A percentile compares a stretch with the other conserved stretches of the same genome.
These are phyloP conservation scores for Cymbopogon citratus DNA, from an alignment of 176 grass and related monocot genomes.

Conservation along the genomic window DNA sequence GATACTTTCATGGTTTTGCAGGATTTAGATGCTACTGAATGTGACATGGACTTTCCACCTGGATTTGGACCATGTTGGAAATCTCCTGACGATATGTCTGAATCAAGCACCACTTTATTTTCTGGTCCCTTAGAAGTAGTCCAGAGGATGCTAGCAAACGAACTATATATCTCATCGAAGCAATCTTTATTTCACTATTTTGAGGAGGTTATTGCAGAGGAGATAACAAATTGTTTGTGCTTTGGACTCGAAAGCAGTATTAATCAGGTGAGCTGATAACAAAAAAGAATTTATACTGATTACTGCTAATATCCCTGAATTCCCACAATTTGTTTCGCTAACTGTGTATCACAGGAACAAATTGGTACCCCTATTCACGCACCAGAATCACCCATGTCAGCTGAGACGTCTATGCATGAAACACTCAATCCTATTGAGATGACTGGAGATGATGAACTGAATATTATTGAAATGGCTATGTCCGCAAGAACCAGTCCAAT, in stretches of 20 bases:
- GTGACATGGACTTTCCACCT: constrained; percentile 65
- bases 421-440: constrained; percentile 6
- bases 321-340: constrained; percentile 7
- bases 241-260: constrained; percentile 25
- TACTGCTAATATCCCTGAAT: constrained; percentile 8
- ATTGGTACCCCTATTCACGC: constrained; percentile 31
- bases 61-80: constrained; percentile 60
- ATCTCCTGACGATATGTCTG: constrained; percentile 31
- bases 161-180: constrained; percentile 72
- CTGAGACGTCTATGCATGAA: constrained; percentile 14
- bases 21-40: constrained; percentile 22
- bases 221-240: constrained; percentile 64
- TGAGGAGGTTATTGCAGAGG: constrained; percentile 62
- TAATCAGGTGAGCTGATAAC: constrained; percentile 43
- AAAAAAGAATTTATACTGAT: constrained; percentile 23
- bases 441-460: constrained; percentile 21
- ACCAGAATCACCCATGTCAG: constrained; percentile 18
- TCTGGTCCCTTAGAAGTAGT: constrained; percentile 26
- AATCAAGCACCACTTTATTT: constrained; percentile 25
- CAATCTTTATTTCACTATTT: constrained; percentile 67
- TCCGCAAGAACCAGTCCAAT: neutral
- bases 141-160: constrained; percentile 51
- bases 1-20: constrained; percentile 34
- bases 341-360: constrained; percentile 38
- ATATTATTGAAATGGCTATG: neutral